Conservation (phyloP, 192 early-diverging fungal genomes). For the Lunasporangiospora selenospora region DNA sequence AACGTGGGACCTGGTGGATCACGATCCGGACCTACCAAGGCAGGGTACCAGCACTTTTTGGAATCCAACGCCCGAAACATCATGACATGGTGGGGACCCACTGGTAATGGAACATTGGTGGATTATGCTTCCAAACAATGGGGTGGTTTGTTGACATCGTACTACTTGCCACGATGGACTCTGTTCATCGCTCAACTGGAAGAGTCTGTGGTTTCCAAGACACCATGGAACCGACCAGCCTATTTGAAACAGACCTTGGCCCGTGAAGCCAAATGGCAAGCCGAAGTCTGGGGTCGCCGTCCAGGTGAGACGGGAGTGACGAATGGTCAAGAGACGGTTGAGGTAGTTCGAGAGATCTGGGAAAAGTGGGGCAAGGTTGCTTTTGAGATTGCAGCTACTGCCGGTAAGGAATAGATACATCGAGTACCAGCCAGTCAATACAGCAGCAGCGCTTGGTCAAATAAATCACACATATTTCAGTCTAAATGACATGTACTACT, state of each 20-base stretch:
- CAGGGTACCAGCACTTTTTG: conserved; percentile 30
- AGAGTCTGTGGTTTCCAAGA: conserved; percentile 3
- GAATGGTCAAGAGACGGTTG: conserved; percentile 29
- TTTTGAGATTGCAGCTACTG: conserved; percentile 20
- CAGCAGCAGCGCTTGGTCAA: too few species aligned
- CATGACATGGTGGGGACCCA: conserved; percentile 41
- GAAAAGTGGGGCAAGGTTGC: conserved; percentile 5
- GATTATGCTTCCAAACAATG: conserved; percentile 42
- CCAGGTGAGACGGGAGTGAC: conserved; percentile 10
- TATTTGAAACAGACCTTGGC: conserved; percentile 1
- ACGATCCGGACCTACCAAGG: conserved; percentile 3
- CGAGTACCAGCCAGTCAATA: not conserved
- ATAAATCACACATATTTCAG: too few species aligned
- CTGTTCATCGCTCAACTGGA: conserved; percentile 30
- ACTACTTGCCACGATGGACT: conserved; percentile 30
- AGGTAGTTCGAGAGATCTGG: conserved; percentile 23
- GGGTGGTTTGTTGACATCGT: conserved; percentile 31
- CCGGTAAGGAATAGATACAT: conserved; percentile 9
- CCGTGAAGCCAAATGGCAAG: conserved; percentile 22
- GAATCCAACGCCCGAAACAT: conserved; percentile 40
- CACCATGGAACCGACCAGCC: not conserved
- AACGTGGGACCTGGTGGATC: too few species aligned
- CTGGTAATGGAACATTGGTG: not conserved
- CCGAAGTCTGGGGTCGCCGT: conserved; percentile 17
- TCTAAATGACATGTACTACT: too few species aligned